Evolutionary conservation across 768 basidiomycete genomes (phyloP), one percentile per base, ranked within the genome.

Genomic region (Lentinula sp.): DNA sequence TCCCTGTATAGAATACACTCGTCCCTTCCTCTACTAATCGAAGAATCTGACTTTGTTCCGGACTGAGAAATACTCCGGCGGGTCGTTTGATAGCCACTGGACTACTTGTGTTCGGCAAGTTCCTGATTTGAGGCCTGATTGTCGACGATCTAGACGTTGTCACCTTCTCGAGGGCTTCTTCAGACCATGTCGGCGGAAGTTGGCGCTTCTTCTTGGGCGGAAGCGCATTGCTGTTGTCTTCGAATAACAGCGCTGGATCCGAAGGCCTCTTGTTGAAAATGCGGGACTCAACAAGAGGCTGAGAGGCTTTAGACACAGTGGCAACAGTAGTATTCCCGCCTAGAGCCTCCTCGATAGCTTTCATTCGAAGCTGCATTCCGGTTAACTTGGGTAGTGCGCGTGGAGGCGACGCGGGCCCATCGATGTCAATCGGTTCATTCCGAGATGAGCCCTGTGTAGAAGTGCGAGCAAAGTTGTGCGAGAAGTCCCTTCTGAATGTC

Each of bases 1-100:
- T 93, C 32, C 97, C 97, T 1, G 96, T 99, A 72, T 98, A 99
- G 69, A 99, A 99, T 35, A 98, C 68, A 67, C 86, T 96, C 50
- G 85, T 72, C 2, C 85, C 86, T 12, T 83, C 77, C 37, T 87
- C 76, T 1, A 95, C 95, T 39, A 97, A 78, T 61, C 83, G 80
- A 62, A 97, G 76, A 52, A 99, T 91, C 62, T 88, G 83, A 56
- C 78, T 86, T 73, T 99, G 97, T 69, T 98, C 95, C 62, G 81
- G 74, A 72, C 94, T 96, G 61, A 98, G 78, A 64, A 84, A 81
- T 18, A 94, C 73, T 1, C 73, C 63, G 2, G 82, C 66, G 4
- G 77, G 61, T 57, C 78, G 76, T 20, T 43, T 45, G 3, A 8
- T 48, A 12, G 32, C 33, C 43, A 15, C 8, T 7, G 20, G 4